A percentile compares a stretch with the other conserved stretches of the same genome.
Conservation (phyloP, 768 basidiomycete species). For the Psilocybe azurescens region DNA sequence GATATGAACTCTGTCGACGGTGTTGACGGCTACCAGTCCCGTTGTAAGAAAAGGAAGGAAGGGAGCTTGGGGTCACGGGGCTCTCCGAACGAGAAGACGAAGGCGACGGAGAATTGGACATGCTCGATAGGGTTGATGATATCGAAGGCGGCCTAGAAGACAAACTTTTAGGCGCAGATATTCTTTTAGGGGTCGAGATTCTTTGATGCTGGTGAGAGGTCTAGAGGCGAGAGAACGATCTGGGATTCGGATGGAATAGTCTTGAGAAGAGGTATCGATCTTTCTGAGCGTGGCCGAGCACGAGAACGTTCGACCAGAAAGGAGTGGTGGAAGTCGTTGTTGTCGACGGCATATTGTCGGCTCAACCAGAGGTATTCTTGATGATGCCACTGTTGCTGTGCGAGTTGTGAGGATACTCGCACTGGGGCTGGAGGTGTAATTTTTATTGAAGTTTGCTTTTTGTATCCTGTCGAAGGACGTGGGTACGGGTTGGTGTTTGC, state of each 20-base stretch:
- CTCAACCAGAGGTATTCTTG: slow-evolving; percentile 5
- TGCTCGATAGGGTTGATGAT: slow-evolving; percentile 34
- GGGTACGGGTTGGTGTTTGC: slow-evolving; percentile 29
- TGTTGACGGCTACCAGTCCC: slow-evolving; percentile 8
- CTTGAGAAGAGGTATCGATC: slow-evolving; percentile 37
- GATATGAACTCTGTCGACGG: slow-evolving; percentile 23
- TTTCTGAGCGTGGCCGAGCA: slow-evolving; percentile 38
- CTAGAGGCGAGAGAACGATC: slow-evolving; percentile 27
- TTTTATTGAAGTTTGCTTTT: slow-evolving; percentile 30
- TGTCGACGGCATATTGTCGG: slow-evolving; percentile 5
- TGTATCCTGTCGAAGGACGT: slow-evolving; percentile 34
- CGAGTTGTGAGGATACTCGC: slow-evolving; percentile 22
- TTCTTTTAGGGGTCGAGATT: slow-evolving; percentile 19
- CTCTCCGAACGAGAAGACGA: slow-evolving; percentile 36
- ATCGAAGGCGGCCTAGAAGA: slow-evolving; percentile 31
- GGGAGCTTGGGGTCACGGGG: slow-evolving; percentile 31
- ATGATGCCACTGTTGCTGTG: slow-evolving; percentile 10
- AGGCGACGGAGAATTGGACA: slow-evolving; percentile 28
- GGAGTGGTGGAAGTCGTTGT: slow-evolving; percentile 24
- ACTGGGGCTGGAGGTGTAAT: slow-evolving; percentile 29
- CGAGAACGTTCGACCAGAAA: slow-evolving; percentile 45
- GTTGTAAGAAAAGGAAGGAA: slow-evolving; percentile 22
- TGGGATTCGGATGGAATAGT: slow-evolving; percentile 39
- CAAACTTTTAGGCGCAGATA: slow-evolving; percentile 25
- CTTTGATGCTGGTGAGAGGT: slow-evolving; percentile 27